These are phyloP conservation scores for Schizophyllum amplum DNA, from an alignment of 1,284 basidiomycete species.

Conservation along the genomic window DNA sequence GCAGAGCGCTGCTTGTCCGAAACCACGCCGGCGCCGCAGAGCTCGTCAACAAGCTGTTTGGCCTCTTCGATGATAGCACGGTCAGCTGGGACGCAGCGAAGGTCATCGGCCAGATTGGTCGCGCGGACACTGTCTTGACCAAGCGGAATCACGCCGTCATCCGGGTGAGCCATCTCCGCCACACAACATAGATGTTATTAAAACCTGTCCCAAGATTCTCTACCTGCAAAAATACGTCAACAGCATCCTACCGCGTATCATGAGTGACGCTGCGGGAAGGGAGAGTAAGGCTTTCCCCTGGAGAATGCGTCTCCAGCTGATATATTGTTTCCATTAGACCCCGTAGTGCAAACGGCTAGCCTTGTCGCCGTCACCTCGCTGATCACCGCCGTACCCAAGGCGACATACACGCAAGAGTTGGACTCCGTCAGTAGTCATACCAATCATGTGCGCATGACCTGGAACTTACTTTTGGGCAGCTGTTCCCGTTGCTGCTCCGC, in stretches of 20 bases:
- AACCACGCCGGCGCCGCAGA: conserved; percentile 51
- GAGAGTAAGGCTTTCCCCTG: conserved; percentile 27
- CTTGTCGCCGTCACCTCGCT: conserved; percentile 82
- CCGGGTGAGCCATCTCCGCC: conserved; percentile 39
- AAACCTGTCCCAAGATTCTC: conserved; percentile 47
- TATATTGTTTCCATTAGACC: conserved; percentile 24
- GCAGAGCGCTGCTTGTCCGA: conserved; percentile 72
- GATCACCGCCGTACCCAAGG: conserved; percentile 74
- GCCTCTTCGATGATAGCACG: conserved; percentile 52
- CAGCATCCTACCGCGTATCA: conserved; percentile 65
- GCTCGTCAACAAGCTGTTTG: conserved; percentile 61
- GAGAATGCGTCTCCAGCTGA: background rate
- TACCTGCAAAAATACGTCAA: conserved; percentile 83
- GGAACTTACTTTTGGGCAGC: conserved; percentile 32
- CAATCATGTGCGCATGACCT: background rate
- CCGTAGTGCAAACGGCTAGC: conserved; percentile 55
- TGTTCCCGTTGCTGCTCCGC: conserved; percentile 85
- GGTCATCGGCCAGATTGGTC: conserved; percentile 61
- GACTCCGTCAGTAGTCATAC: conserved; percentile 25
- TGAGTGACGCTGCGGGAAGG: conserved; percentile 47
- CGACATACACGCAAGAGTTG: conserved; percentile 63
- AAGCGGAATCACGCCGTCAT: conserved; percentile 73
- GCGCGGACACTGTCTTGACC: conserved; percentile 52
- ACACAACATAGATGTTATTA: background rate
- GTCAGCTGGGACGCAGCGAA: conserved; percentile 66